Percentiles rank a stretch among this genome's conserved stretches.
phyloP scores from a whole-genome alignment of 2,329 filamentous ascomycete genomes.

The Aspergillus aculeatinus region DNA sequence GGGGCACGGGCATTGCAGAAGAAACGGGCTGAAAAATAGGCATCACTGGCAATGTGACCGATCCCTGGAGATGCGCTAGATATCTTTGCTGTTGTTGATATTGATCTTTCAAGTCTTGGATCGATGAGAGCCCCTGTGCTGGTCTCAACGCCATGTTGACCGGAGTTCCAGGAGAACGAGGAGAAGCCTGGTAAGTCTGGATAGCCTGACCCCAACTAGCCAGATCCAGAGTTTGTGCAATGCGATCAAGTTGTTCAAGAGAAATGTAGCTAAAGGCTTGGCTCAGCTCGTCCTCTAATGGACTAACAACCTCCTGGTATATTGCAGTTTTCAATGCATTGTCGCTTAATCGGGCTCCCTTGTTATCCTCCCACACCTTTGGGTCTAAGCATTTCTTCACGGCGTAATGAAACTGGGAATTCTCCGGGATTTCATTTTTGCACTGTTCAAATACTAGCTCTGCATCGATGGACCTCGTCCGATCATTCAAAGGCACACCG shows the following conservation, averaged over 20 bases:
- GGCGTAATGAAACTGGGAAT: slow-evolving; percentile 2
- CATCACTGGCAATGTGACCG: no score
- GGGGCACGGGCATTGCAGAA: no score
- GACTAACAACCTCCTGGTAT: slow-evolving; percentile 8
- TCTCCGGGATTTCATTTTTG: slow-evolving; percentile 10
- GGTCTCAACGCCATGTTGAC: no score
- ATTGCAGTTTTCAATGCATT: slow-evolving; percentile 1
- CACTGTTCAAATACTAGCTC: slow-evolving; percentile 2
- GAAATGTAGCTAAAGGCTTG: slow-evolving; percentile 6
- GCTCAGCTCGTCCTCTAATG: slow-evolving; percentile 10
- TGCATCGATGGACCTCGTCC: slow-evolving; percentile 3
- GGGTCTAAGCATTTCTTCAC: slow-evolving; percentile 10
- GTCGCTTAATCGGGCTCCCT: not conserved
- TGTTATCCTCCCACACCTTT: slow-evolving; percentile 4
- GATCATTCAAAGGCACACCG: not conserved
- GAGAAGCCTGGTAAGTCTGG: no score
- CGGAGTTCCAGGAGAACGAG: no score
- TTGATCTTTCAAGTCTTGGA: no score
- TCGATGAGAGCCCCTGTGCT: no score
- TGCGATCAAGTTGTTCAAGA: slow-evolving; percentile 7
- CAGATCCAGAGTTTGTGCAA: slow-evolving; percentile 9
- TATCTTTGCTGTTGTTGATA: no score
- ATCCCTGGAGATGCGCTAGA: no score
- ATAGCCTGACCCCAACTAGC: slow-evolving; percentile 3
- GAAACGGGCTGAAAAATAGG: no score